Percentiles rank a stretch among this genome's conserved stretches.
phyloP scores from a whole-genome alignment of 2,329 filamentous ascomycete genomes.

The Aspergillus aculeatinus region DNA sequence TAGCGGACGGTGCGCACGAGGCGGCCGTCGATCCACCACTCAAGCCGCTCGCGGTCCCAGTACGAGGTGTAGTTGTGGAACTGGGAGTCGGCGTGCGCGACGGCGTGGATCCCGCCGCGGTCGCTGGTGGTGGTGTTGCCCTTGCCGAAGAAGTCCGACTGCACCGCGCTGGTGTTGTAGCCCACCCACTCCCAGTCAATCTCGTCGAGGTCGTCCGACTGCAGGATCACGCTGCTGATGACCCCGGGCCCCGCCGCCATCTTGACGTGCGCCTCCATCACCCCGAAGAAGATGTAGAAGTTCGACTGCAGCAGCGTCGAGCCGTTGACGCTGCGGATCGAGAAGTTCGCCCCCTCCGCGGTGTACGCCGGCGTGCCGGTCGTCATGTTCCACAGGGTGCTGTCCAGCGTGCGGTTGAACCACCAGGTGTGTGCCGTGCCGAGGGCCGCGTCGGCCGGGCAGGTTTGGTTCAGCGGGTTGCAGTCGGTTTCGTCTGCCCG shows the following conservation, averaged over 20 bases:
- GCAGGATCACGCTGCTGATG: neutral
- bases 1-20: neutral
- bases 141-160: conserved; percentile 3
- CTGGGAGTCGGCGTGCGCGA: no score
- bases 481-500: neutral
- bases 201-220: conserved; percentile 2
- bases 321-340: no score
- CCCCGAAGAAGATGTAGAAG: conserved; percentile 3
- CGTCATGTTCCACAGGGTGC: no score
- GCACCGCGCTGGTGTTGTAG: neutral
- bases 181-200: conserved; percentile 5
- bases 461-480: conserved; percentile 1
- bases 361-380: no score
- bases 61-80: no score
- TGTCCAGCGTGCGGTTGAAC: neutral
- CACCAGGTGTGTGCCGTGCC: conserved; percentile 1
- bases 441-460: conserved; percentile 1
- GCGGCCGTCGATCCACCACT: neutral
- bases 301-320: neutral
- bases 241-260: neutral
- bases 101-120: no score
- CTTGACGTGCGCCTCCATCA: neutral
- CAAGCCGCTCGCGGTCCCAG: no score
- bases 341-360: no score
- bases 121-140: neutral